Percentiles rank a stretch among this genome's conserved stretches.
Evolutionary conservation across 192 early-diverging fungal genomes (phyloP).

Genomic region (Podila epigama): DNA sequence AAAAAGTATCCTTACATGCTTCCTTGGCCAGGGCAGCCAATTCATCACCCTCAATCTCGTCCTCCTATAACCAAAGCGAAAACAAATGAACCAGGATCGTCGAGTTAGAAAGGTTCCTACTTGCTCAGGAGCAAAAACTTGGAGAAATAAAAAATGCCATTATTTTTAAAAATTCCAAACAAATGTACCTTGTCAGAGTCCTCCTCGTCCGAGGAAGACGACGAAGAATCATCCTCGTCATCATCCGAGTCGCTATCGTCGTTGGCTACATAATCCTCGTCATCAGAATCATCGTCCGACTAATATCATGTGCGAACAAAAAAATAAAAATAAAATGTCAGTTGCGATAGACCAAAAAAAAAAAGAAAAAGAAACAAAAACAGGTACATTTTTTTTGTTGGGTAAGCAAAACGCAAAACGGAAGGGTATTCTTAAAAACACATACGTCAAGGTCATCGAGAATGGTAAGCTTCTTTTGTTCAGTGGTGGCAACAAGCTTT

Average conservation of each 20-base stretch:
- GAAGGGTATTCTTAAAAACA: neutral
- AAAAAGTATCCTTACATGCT: conserved; percentile 13
- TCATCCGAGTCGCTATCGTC: conserved; percentile 7
- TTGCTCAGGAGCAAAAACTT: neutral
- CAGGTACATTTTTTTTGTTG: neutral
- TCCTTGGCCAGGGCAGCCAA: conserved; percentile 23
- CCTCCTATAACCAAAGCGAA: conserved; percentile 1
- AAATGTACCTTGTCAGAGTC: conserved; percentile 17
- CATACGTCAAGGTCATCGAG: conserved; percentile 36
- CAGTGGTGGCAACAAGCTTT: neutral
- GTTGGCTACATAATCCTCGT: conserved; percentile 16
- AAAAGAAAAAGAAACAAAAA: neutral
- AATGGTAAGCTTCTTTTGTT: conserved; percentile 16
- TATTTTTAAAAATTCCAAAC: neutral
- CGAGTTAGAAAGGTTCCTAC: too few species aligned
- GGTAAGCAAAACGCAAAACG: neutral
- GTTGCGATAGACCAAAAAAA: neutral
- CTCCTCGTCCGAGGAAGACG: conserved; percentile 8
- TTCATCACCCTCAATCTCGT: conserved; percentile 23
- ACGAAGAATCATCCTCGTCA: conserved; percentile 4
- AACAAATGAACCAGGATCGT: too few species aligned
- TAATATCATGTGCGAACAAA: neutral
- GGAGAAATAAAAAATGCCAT: neutral
- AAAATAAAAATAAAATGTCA: neutral
- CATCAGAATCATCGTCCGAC: conserved; percentile 42